Evolutionary conservation across 345 rosid species (phyloP).

Genomic region (Euphorbia pulcherrima): DNA sequence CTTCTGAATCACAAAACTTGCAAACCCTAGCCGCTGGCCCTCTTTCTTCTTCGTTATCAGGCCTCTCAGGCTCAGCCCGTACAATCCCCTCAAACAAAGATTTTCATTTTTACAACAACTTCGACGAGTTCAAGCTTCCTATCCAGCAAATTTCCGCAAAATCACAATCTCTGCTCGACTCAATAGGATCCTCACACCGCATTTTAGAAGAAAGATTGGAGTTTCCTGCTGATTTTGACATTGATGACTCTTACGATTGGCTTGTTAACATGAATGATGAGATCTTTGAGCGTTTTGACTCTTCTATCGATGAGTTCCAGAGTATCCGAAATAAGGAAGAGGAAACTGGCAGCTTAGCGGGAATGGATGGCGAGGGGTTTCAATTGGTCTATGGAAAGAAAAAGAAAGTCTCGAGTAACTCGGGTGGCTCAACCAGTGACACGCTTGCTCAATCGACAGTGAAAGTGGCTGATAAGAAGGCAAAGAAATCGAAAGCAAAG

Average conservation of each 20-base stretch:
- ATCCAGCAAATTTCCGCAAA: conserved; percentile 34
- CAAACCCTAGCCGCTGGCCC: conserved; percentile 37
- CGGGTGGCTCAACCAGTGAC: conserved; percentile 7
- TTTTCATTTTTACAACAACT: conserved; percentile 80
- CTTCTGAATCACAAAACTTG: conserved; percentile 29
- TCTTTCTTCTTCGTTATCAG: conserved; percentile 45
- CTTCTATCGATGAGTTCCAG: conserved; percentile 51
- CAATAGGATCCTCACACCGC: conserved; percentile 48
- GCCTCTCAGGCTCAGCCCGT: conserved; percentile 46
- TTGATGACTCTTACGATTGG: conserved; percentile 69
- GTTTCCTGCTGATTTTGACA: conserved; percentile 42
- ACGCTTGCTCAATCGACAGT: conserved; percentile 36
- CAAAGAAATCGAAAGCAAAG: conserved; percentile 43
- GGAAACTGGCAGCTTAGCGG: conserved; percentile 36
- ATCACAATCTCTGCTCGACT: conserved; percentile 51
- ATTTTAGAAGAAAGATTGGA: conserved; percentile 24
- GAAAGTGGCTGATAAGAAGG: conserved; percentile 50
- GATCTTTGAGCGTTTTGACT: conserved; percentile 58
- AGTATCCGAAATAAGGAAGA: conserved; percentile 41
- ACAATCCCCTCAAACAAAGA: conserved; percentile 60
- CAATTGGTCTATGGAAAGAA: conserved; percentile 71
- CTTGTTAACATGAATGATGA: conserved; percentile 66
- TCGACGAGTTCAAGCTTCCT: conserved; percentile 66
- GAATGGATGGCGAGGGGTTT: conserved; percentile 45
- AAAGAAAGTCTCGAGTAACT: conserved; percentile 33